phyloP scores from a whole-genome alignment of 2,329 filamentous ascomycete species.

The Xylariaceae sp. region DNA sequence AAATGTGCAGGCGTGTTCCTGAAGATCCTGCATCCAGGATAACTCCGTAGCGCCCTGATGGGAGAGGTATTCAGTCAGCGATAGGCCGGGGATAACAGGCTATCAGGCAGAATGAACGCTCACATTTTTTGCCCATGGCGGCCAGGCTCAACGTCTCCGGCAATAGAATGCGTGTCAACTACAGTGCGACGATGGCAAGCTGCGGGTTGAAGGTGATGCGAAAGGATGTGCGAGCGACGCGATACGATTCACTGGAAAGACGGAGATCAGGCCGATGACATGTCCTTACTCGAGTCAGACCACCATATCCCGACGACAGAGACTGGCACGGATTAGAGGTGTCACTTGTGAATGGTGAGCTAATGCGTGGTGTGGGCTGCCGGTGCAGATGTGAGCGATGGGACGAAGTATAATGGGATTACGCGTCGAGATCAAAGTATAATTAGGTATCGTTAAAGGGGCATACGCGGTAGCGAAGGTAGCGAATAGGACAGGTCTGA shows the following conservation, averaged over 20 bases:
- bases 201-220: neutral
- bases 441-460: slow-evolving; percentile 21
- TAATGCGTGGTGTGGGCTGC: neutral
- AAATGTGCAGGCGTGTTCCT: slow-evolving; percentile 92
- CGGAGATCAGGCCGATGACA: slow-evolving; percentile 16
- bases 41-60: slow-evolving; percentile 77
- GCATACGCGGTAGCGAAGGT: slow-evolving; percentile 19
- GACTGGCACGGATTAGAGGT: neutral
- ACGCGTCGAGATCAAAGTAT: slow-evolving; percentile 26
- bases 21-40: slow-evolving; percentile 98
- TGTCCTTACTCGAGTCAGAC: neutral
- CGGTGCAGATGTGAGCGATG: neutral
- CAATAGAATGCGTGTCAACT: neutral
- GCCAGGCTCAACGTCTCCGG: slow-evolving; percentile 8
- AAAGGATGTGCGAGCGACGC: neutral
- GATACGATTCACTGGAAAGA: neutral
- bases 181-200: neutral
- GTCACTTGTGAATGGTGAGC: neutral
- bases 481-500: slow-evolving; percentile 15
- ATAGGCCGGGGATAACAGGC: neutral
- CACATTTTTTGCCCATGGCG: slow-evolving; percentile 41
- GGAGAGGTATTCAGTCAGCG: slow-evolving; percentile 19
- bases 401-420: slow-evolving; percentile 15
- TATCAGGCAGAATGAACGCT: slow-evolving; percentile 15
- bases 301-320: neutral